Percentiles rank a stretch among this genome's conserved stretches.
Conservation (phyloP, 257 asterid species). For the Datura wrightii region DNA sequence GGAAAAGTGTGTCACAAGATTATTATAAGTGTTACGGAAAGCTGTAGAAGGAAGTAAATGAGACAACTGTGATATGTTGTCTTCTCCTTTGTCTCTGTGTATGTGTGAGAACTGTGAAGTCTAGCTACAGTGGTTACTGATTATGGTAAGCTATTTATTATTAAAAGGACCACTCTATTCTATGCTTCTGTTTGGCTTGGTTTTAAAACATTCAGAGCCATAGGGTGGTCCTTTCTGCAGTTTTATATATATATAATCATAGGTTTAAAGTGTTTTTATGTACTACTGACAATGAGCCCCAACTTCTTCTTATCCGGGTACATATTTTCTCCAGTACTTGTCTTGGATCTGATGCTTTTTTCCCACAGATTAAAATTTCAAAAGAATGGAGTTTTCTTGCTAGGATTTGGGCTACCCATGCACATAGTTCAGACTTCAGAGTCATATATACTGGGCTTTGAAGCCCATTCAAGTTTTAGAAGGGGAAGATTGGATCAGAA, state of each 20-base stretch:
- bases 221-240: slow-evolving; percentile 45
- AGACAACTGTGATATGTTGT: slow-evolving; percentile 25
- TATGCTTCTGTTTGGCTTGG: slow-evolving; percentile 23
- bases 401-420: not conserved
- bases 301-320: slow-evolving; percentile 30
- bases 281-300: slow-evolving; percentile 28
- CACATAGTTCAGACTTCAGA: no score
- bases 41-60: not conserved
- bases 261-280: slow-evolving; percentile 30
- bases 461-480: not conserved
- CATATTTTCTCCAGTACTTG: not conserved
- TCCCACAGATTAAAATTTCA: no score
- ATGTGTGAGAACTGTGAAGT: not conserved
- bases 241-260: not conserved
- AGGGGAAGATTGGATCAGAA: not conserved
- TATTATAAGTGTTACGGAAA: not conserved
- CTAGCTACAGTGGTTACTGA: slow-evolving; percentile 29
- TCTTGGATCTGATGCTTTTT: slow-evolving; percentile 10
- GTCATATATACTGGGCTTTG: not conserved
- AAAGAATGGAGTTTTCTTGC: not conserved
- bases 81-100: not conserved
- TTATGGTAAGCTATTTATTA: slow-evolving; percentile 23
- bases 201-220: slow-evolving; percentile 28
- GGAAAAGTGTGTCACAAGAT: not conserved
- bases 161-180: slow-evolving; percentile 47